These are phyloP conservation scores for Didymella pinodella DNA, from an alignment of 2,329 filamentous ascomycete species.

Conservation along the genomic window DNA sequence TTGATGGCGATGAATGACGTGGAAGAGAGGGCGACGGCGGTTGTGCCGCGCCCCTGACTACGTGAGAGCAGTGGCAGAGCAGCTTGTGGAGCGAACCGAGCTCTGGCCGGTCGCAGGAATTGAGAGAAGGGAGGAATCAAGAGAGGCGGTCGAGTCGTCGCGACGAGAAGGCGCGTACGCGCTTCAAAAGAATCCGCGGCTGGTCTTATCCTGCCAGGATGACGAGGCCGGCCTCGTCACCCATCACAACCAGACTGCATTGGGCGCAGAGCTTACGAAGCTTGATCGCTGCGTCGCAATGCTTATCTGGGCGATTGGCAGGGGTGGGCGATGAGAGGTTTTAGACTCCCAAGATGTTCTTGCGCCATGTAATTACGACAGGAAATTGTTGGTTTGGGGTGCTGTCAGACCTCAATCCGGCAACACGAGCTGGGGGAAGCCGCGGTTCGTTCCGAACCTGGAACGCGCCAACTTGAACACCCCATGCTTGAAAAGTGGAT, in stretches of 20 bases:
- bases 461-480: neutral
- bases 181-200: neutral
- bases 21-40: neutral
- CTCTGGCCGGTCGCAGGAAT: neutral
- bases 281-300: conserved; percentile 7
- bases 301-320: neutral
- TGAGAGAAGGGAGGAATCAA: neutral
- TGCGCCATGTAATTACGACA: neutral
- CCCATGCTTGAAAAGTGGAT: neutral
- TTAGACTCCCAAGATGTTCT: neutral
- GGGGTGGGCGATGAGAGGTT: neutral
- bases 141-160: neutral
- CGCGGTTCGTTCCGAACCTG: conserved; percentile 5
- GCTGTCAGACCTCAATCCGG: neutral
- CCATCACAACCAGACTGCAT: neutral
- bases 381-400: neutral
- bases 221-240: conserved; percentile 16
- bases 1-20: neutral
- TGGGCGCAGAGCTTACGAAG: conserved; percentile 12
- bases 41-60: neutral
- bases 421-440: neutral
- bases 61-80: neutral
- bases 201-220: neutral
- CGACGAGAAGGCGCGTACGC: neutral
- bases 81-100: neutral